Conservation (phyloP, 768 basidiomycete genomes). For the Hericium rajendrae region DNA sequence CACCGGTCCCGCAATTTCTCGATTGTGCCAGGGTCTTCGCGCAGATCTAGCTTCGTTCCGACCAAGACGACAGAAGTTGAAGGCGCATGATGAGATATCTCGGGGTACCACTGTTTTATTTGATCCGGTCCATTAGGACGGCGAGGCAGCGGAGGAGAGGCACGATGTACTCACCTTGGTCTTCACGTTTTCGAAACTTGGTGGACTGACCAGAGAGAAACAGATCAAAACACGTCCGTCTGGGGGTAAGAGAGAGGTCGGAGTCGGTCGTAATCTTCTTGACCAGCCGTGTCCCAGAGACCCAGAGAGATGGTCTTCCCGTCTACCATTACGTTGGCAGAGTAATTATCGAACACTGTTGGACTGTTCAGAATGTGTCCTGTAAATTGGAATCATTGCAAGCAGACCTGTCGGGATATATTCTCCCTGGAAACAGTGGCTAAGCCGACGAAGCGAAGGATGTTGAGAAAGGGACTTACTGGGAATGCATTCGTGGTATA, state of each 20-base stretch:
- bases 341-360: constrained; percentile 98
- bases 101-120: constrained; percentile 75
- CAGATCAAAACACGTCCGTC: constrained; percentile 99
- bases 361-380: not conserved
- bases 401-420: constrained; percentile 86
- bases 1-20: constrained; percentile 90
- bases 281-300: constrained; percentile 99
- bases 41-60: constrained; percentile 94
- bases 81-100: constrained; percentile 96
- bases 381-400: not conserved
- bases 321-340: constrained; percentile 97
- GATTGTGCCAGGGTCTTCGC: constrained; percentile 88
- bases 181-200: constrained; percentile 96
- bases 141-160: not conserved
- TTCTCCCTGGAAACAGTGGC: constrained; percentile 55
- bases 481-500: constrained; percentile 99
- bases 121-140: not conserved
- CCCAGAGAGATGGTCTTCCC: constrained; percentile 97
- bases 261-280: constrained; percentile 98
- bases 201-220: constrained; percentile 96
- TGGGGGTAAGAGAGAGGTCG: constrained; percentile 98
- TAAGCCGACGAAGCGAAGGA: constrained; percentile 5
- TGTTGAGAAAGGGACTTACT: constrained; percentile 36
- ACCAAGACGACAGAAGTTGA: constrained; percentile 89
- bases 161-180: constrained; percentile 63